Evolutionary conservation across 257 asterid genomes (phyloP).

Genomic region (Capsicum chinense): DNA sequence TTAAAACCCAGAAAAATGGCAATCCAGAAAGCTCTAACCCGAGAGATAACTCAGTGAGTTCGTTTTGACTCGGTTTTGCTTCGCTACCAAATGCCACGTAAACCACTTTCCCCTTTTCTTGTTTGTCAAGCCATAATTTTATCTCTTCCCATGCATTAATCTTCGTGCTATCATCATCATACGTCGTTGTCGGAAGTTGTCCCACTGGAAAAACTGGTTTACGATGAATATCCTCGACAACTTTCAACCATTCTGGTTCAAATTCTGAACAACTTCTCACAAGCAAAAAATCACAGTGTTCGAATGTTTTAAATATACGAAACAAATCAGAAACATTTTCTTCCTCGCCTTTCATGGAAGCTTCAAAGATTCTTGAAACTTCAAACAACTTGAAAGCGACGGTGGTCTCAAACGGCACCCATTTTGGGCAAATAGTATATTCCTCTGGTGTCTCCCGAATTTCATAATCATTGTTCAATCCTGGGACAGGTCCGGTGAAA

Average conservation of each 20-base stretch:
- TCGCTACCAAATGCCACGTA: constrained; percentile 44
- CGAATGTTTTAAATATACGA: neutral
- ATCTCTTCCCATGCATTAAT: constrained; percentile 26
- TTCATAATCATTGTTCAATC: too few relatives aligned
- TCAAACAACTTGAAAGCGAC: constrained; percentile 37
- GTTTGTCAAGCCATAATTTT: constrained; percentile 30
- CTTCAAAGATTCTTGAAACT: constrained; percentile 23
- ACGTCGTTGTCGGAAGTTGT: constrained; percentile 26
- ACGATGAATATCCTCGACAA: constrained; percentile 32
- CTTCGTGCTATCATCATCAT: neutral
- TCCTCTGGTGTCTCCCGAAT: too few relatives aligned
- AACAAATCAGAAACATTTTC: constrained; percentile 27
- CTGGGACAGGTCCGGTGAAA: too few relatives aligned
- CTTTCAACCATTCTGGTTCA: constrained; percentile 41
- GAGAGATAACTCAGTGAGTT: constrained; percentile 41
- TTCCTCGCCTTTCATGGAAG: constrained; percentile 12
- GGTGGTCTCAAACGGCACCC: neutral
- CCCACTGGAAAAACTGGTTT: constrained; percentile 44
- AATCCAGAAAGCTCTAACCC: constrained; percentile 28
- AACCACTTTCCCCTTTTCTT: constrained; percentile 31
- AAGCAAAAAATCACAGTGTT: neutral
- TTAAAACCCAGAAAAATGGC: neutral
- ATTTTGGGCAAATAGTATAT: too few relatives aligned
- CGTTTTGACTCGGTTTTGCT: constrained; percentile 32
- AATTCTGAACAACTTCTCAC: constrained; percentile 35